Percentiles rank a stretch among this genome's conserved stretches.
phyloP scores from a whole-genome alignment of 768 basidiomycete species.

The Clavulina sp. region DNA sequence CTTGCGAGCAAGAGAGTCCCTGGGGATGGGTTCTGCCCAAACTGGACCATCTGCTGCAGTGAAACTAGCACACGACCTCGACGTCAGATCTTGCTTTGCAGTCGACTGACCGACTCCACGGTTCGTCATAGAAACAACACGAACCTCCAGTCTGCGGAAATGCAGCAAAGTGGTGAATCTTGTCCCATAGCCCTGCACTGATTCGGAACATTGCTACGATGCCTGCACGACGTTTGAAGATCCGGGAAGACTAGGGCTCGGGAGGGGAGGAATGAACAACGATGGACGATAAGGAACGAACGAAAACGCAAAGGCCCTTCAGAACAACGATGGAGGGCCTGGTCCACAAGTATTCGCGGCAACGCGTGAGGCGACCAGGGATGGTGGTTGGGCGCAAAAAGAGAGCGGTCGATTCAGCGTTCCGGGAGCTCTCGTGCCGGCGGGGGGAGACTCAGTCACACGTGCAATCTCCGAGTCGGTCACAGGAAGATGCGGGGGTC shows the following conservation, averaged over 20 bases:
- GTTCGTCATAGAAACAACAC: neutral
- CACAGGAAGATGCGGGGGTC: no score
- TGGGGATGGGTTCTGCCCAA: conserved; percentile 89
- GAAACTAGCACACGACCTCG: conserved; percentile 38
- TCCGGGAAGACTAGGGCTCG: neutral
- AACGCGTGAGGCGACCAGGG: no score
- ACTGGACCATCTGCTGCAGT: conserved; percentile 92
- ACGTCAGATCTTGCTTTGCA: neutral
- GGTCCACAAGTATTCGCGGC: no score
- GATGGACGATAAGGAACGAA: neutral
- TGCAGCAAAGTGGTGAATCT: conserved; percentile 76
- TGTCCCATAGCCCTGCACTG: conserved; percentile 66
- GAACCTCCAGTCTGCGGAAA: conserved; percentile 85
- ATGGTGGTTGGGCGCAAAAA: no score
- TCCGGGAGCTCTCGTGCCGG: no score
- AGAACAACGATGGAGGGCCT: no score
- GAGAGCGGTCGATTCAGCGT: no score
- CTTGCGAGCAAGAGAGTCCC: conserved; percentile 86
- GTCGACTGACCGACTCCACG: neutral
- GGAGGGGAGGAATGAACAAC: neutral
- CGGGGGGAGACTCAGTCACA: no score
- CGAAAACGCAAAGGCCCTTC: no score
- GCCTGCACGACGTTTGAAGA: neutral
- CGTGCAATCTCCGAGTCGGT: no score
- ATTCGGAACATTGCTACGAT: conserved; percentile 64